Conservation (phyloP, 1,139 yeast genomes). For the Taphrina deformans region DNA sequence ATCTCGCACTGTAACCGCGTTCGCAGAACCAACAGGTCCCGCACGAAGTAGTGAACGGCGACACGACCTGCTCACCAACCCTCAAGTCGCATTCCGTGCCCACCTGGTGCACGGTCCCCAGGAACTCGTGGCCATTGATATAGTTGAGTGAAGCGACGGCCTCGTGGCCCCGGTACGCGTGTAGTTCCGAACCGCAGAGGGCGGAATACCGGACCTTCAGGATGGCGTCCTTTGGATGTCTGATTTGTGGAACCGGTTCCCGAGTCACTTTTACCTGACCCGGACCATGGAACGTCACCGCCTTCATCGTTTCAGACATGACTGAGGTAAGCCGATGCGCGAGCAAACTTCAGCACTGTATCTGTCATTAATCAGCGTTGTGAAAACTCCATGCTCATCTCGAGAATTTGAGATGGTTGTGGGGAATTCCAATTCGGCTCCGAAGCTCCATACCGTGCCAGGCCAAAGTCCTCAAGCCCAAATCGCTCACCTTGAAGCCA, state of each 20-base stretch:
- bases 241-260: conserved; percentile 52
- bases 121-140: conserved; percentile 61
- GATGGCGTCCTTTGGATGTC: conserved; percentile 53
- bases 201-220: conserved; percentile 54
- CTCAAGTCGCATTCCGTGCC: conserved; percentile 48
- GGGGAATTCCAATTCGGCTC: not conserved
- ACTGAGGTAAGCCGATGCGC: too few relatives aligned
- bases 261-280: conserved; percentile 50
- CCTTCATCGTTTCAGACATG: conserved; percentile 51
- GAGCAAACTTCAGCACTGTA: too few relatives aligned
- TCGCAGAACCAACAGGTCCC: conserved; percentile 59
- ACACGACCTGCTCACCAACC: conserved; percentile 47
- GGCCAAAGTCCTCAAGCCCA: too few relatives aligned
- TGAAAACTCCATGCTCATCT: too few relatives aligned
- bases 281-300: conserved; percentile 59
- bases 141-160: conserved; percentile 44
- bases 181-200: conserved; percentile 50
- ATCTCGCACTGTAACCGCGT: conserved; percentile 57
- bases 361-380: too few relatives aligned
- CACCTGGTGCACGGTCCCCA: conserved; percentile 52
- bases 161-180: conserved; percentile 58
- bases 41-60: conserved; percentile 45
- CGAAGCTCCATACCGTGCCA: too few relatives aligned
- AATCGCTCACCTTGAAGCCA: too few relatives aligned
- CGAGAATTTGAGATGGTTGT: not conserved